Conservation (phyloP, 1,139 yeast genomes). For the Hyphopichia buzzinii region DNA sequence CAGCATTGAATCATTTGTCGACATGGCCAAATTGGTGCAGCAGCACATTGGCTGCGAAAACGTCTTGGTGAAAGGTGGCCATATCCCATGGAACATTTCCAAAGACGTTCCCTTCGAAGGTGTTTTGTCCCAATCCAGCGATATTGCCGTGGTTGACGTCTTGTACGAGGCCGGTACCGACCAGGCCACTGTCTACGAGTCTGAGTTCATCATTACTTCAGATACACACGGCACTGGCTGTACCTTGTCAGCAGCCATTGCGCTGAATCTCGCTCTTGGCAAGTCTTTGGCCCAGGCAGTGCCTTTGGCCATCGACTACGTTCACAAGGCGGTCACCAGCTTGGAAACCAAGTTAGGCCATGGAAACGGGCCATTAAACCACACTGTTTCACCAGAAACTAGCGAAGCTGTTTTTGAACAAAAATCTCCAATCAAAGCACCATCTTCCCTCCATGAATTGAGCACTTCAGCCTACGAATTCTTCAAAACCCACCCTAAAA, state of each 20-base stretch:
- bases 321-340: constrained; percentile 59
- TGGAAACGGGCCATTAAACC: constrained; percentile 77
- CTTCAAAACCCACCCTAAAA: constrained; percentile 55
- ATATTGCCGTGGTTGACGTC: constrained; percentile 51
- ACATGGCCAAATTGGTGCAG: constrained; percentile 45
- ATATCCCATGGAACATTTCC: constrained; percentile 49
- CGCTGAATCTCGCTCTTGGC: constrained; percentile 68
- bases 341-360: constrained; percentile 43
- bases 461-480: constrained; percentile 42
- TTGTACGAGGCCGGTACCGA: constrained; percentile 48
- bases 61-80: constrained; percentile 82
- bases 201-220: constrained; percentile 46
- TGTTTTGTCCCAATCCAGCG: constrained; percentile 12
- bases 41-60: constrained; percentile 44
- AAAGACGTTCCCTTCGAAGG: constrained; percentile 15
- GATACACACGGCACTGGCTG: constrained; percentile 93
- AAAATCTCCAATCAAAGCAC: not conserved
- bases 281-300: constrained; percentile 47
- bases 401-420: not conserved
- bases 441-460: not conserved
- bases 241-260: constrained; percentile 78
- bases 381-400: constrained; percentile 26
- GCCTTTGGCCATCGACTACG: constrained; percentile 57
- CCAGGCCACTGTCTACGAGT: constrained; percentile 43
- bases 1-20: constrained; percentile 13